Evolutionary conservation across 2,329 filamentous ascomycete species (phyloP).

Genomic region (Trichoderma sp.): DNA sequence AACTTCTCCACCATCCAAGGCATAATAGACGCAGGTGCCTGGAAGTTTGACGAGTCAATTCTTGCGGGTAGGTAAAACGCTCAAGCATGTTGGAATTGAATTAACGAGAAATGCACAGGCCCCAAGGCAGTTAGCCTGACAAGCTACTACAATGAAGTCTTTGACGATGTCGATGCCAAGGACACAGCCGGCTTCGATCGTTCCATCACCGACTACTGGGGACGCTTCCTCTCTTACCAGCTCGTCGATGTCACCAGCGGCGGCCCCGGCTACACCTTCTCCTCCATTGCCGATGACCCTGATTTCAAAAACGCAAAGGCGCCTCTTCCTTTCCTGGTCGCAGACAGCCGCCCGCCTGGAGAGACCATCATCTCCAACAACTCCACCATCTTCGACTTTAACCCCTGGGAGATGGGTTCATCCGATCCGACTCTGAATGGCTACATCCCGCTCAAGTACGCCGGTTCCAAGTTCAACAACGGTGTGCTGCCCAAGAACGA

Average conservation of each 20-base stretch:
- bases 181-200: constrained; percentile 51
- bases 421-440: constrained; percentile 64
- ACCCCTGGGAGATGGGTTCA: constrained; percentile 67
- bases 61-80: constrained; percentile 39
- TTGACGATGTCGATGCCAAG: constrained; percentile 44
- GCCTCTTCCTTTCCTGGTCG: constrained; percentile 56
- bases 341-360: constrained; percentile 52
- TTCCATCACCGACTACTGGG: constrained; percentile 88
- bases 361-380: constrained; percentile 54
- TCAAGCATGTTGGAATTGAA: background rate
- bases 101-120: constrained; percentile 32
- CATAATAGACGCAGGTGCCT: constrained; percentile 43
- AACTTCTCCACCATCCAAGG: constrained; percentile 70
- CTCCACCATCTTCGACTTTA: constrained; percentile 67
- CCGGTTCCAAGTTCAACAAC: constrained; percentile 60
- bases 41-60: constrained; percentile 49
- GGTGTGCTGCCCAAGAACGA: constrained; percentile 53
- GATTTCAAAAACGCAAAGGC: constrained; percentile 48
- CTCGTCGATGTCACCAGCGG: constrained; percentile 77
- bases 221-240: constrained; percentile 83
- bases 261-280: constrained; percentile 78
- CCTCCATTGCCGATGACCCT: constrained; percentile 60
- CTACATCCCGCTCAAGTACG: constrained; percentile 63
- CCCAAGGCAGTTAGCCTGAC: constrained; percentile 45
- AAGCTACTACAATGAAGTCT: constrained; percentile 46